These are phyloP conservation scores for Mycena olivaceomarginata DNA, from an alignment of 768 basidiomycete genomes.

Conservation along the genomic window DNA sequence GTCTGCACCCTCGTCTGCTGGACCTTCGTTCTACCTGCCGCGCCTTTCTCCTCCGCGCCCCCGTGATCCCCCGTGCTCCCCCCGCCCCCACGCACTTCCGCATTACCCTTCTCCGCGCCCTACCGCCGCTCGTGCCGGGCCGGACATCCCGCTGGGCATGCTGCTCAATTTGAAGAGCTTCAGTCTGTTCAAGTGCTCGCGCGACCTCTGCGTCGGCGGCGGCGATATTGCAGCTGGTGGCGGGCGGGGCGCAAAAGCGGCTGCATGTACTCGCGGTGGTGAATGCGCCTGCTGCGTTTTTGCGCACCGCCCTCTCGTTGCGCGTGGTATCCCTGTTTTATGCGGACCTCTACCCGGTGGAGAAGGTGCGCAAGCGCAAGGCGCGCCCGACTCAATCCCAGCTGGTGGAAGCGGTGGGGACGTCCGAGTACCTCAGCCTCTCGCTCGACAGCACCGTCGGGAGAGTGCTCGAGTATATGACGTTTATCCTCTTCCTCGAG, in stretches of 20 bases:
- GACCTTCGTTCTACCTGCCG: constrained; percentile 49
- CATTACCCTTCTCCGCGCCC: constrained; percentile 15
- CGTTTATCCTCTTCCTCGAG: too few species aligned
- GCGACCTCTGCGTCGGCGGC: constrained; percentile 11
- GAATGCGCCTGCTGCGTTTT: constrained; percentile 22
- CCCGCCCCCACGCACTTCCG: not conserved
- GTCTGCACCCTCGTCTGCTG: constrained; percentile 52
- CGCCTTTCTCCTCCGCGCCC: constrained; percentile 48
- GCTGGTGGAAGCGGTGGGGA: not conserved
- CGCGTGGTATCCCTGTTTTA: constrained; percentile 31
- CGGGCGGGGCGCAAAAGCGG: constrained; percentile 9
- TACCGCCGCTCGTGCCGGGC: constrained; percentile 34
- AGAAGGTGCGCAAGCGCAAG: not conserved
- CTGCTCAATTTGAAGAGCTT: constrained; percentile 23
- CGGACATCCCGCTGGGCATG: constrained; percentile 23
- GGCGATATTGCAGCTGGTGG: not conserved
- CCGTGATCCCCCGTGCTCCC: too few species aligned
- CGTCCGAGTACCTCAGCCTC: constrained; percentile 32
- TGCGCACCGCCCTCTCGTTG: constrained; percentile 15
- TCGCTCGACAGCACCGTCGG: constrained; percentile 32
- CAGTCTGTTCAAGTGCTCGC: constrained; percentile 36
- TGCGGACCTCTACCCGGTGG: not conserved
- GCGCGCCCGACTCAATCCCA: not conserved
- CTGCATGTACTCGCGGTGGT: constrained; percentile 35
- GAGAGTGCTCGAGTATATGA: constrained; percentile 11